Evolutionary conservation across 2,329 filamentous ascomycete genomes (phyloP).

Genomic region (Apiospora rasikravindrae): DNA sequence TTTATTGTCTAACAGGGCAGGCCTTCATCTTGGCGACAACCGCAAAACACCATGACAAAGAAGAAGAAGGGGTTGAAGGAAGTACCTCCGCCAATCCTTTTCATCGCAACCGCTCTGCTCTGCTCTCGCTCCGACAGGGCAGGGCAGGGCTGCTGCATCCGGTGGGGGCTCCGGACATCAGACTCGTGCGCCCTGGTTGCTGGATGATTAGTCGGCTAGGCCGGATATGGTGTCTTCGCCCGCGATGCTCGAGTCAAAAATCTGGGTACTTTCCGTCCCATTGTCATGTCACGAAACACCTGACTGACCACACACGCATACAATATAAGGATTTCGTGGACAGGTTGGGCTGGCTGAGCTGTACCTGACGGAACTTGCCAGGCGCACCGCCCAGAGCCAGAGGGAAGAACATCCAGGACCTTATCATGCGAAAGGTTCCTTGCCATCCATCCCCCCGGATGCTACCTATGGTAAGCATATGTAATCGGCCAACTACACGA

Average conservation of each 20-base stretch:
- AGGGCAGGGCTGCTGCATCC: background rate
- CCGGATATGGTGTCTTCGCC: constrained; percentile 3
- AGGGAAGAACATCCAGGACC: background rate
- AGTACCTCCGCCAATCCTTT: background rate
- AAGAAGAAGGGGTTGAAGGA: background rate
- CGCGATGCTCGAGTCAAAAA: constrained; percentile 14
- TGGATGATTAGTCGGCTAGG: background rate
- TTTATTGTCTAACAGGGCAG: background rate
- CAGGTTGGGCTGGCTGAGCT: background rate
- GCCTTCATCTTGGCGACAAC: background rate
- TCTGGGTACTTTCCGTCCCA: constrained; percentile 5
- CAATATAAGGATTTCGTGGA: background rate
- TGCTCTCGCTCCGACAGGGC: background rate
- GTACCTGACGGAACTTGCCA: constrained; percentile 5
- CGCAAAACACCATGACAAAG: background rate
- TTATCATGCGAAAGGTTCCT: background rate
- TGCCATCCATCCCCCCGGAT: background rate
- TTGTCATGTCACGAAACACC: constrained; percentile 15
- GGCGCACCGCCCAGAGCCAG: background rate
- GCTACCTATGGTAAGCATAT: background rate
- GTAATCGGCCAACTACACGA: background rate
- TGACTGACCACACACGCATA: background rate
- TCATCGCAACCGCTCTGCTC: background rate
- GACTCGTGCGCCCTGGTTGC: background rate
- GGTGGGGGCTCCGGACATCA: constrained; percentile 13